Conservation (phyloP, 1,284 basidiomycete genomes). For the Phellinidium pouzarii region DNA sequence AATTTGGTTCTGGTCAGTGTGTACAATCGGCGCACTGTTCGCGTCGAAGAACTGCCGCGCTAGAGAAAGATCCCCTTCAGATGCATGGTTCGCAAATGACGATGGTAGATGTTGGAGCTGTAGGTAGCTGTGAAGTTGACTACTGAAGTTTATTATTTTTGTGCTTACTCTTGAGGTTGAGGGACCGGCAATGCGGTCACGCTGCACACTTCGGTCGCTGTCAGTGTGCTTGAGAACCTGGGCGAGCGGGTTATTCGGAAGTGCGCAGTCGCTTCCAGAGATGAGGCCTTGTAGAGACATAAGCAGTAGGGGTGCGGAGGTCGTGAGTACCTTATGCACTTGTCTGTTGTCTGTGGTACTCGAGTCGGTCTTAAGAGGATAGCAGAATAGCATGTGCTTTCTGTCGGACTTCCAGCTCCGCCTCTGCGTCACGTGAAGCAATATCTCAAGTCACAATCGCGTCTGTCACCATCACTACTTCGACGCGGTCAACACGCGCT, state of each 20-base stretch:
- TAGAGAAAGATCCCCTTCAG: slow-evolving; percentile 62
- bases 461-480: background rate
- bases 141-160: background rate
- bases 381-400: background rate
- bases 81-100: slow-evolving; percentile 39
- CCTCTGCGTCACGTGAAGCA: background rate
- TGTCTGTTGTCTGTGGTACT: background rate
- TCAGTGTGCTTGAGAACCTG: slow-evolving; percentile 91
- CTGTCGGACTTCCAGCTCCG: background rate
- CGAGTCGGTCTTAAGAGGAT: background rate
- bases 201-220: slow-evolving; percentile 82
- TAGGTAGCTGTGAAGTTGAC: background rate
- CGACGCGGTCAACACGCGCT: background rate
- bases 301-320: background rate
- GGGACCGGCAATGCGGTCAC: slow-evolving; percentile 68
- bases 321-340: background rate
- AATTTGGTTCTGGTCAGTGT: background rate
- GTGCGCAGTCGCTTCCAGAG: slow-evolving; percentile 87
- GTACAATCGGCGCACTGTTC: slow-evolving; percentile 25
- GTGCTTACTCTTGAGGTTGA: slow-evolving; percentile 58
- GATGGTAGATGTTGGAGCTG: slow-evolving; percentile 71
- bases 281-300: slow-evolving; percentile 80
- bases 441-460: background rate
- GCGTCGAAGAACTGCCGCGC: slow-evolving; percentile 72
- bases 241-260: slow-evolving; percentile 80